phyloP scores from a whole-genome alignment of 2,329 filamentous ascomycete genomes.

The Polychaeton citri region DNA sequence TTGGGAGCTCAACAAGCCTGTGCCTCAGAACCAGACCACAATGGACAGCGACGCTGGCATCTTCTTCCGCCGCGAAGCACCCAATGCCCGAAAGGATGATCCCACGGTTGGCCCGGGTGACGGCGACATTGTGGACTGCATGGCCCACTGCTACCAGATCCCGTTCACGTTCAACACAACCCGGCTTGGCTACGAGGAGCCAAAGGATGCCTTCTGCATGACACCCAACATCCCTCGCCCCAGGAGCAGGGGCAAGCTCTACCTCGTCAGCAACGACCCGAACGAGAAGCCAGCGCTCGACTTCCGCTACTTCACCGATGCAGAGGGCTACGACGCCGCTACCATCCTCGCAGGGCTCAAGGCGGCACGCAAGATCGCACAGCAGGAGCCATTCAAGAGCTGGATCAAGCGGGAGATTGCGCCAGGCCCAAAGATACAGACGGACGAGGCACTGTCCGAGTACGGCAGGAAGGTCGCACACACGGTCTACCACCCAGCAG shows the following conservation, averaged over 20 bases:
- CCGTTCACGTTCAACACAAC: slow-evolving; percentile 79
- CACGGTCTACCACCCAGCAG: slow-evolving; percentile 81
- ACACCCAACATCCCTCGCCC: slow-evolving; percentile 81
- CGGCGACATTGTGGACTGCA: slow-evolving; percentile 67
- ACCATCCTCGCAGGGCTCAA: slow-evolving; percentile 67
- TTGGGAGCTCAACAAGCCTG: slow-evolving; percentile 69
- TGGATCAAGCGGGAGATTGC: slow-evolving; percentile 77
- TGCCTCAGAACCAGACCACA: slow-evolving; percentile 67
- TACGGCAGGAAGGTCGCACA: slow-evolving; percentile 73
- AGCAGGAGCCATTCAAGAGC: slow-evolving; percentile 63
- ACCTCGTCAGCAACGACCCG: slow-evolving; percentile 63
- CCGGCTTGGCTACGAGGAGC: slow-evolving; percentile 58
- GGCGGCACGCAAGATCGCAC: slow-evolving; percentile 62
- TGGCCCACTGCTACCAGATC: slow-evolving; percentile 97
- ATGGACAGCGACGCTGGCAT: slow-evolving; percentile 86
- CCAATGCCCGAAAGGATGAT: slow-evolving; percentile 48
- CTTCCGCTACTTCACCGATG: slow-evolving; percentile 82
- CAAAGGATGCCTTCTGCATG: slow-evolving; percentile 78
- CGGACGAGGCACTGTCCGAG: slow-evolving; percentile 67
- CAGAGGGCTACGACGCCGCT: slow-evolving; percentile 71
- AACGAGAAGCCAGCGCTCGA: slow-evolving; percentile 69
- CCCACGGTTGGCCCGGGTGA: slow-evolving; percentile 28
- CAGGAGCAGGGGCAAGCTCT: slow-evolving; percentile 62
- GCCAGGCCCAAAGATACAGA: slow-evolving; percentile 58
- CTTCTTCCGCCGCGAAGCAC: slow-evolving; percentile 66